Conservation (phyloP, 179 eudicot species). For the Silene vulgaris region DNA sequence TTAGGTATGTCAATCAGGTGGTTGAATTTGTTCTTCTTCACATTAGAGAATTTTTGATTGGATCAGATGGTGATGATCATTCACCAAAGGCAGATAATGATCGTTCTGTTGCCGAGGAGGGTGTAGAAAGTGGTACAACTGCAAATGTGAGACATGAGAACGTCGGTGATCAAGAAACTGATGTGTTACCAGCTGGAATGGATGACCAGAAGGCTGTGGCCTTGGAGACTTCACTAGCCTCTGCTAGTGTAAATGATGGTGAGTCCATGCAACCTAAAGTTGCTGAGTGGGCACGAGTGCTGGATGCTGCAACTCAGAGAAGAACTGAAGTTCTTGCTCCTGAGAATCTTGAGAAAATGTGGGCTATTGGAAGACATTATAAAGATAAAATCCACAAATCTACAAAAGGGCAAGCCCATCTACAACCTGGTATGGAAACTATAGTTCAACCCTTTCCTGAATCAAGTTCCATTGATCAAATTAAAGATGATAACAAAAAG, state of each 20-base stretch:
- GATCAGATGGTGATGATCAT: constrained; percentile 42
- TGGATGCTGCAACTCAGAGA: constrained; percentile 93
- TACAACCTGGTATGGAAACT: constrained; percentile 31
- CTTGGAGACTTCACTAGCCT: constrained; percentile 35
- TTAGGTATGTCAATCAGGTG: constrained; percentile 85
- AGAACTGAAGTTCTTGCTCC: constrained; percentile 93
- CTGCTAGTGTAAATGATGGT: constrained; percentile 28
- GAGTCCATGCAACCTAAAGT: constrained; percentile 47
- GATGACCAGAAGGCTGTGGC: constrained; percentile 31
- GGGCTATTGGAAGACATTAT: constrained; percentile 91
- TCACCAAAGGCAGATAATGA: constrained; percentile 37
- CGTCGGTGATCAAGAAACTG: constrained; percentile 32
- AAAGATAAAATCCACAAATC: constrained; percentile 61
- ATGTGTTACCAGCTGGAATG: constrained; percentile 24
- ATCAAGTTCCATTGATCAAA: constrained; percentile 30
- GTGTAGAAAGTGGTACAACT: constrained; percentile 30
- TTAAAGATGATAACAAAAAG: constrained; percentile 27
- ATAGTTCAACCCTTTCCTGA: constrained; percentile 27
- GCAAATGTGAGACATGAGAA: constrained; percentile 25
- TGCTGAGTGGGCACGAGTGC: constrained; percentile 77
- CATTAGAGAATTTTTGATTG: constrained; percentile 37
- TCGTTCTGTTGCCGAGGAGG: constrained; percentile 30
- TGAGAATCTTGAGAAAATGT: constrained; percentile 96
- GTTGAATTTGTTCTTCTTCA: constrained; percentile 65
- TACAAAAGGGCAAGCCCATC: constrained; percentile 39